Evolutionary conservation across 2,329 filamentous ascomycete species (phyloP).

Genomic region (Pezicula rhizophila): DNA sequence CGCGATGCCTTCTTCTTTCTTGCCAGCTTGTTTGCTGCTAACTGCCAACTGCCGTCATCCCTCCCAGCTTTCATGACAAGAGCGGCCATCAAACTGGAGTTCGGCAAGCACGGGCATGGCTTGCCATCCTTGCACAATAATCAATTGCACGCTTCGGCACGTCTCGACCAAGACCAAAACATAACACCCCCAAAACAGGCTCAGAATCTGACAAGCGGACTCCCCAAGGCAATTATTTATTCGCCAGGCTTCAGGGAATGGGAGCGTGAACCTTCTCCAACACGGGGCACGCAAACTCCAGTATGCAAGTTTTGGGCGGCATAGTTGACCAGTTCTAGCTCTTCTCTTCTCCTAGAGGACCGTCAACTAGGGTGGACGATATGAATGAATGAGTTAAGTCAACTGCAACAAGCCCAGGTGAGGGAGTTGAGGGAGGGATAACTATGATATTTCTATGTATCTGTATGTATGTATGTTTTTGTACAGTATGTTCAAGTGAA

Average conservation of each 20-base stretch:
- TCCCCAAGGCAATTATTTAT: slow-evolving; percentile 23
- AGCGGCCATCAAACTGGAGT: too few relatives aligned
- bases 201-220: slow-evolving; percentile 20
- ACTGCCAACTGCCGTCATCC: too few relatives aligned
- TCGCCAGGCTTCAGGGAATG: slow-evolving; percentile 27
- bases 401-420: slow-evolving; percentile 75
- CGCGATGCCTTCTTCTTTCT: too few relatives aligned
- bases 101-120: too few relatives aligned
- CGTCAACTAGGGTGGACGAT: background rate
- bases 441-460: too few relatives aligned
- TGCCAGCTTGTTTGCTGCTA: too few relatives aligned
- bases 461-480: too few relatives aligned
- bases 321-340: slow-evolving; percentile 13
- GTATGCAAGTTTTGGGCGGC: slow-evolving; percentile 20
- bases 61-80: too few relatives aligned
- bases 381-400: slow-evolving; percentile 55
- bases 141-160: too few relatives aligned
- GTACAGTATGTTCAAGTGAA: too few relatives aligned
- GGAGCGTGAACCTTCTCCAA: slow-evolving; percentile 28
- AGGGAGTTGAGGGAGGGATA: slow-evolving; percentile 85
- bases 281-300: slow-evolving; percentile 19
- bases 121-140: too few relatives aligned
- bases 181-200: slow-evolving; percentile 34
- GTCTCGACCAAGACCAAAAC: slow-evolving; percentile 31
- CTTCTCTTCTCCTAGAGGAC: too few relatives aligned